Percentiles rank a stretch among this genome's conserved stretches.
phyloP scores from a whole-genome alignment of 495 filamentous ascomycete genomes.

The Hyaloscypha finlandica region DNA sequence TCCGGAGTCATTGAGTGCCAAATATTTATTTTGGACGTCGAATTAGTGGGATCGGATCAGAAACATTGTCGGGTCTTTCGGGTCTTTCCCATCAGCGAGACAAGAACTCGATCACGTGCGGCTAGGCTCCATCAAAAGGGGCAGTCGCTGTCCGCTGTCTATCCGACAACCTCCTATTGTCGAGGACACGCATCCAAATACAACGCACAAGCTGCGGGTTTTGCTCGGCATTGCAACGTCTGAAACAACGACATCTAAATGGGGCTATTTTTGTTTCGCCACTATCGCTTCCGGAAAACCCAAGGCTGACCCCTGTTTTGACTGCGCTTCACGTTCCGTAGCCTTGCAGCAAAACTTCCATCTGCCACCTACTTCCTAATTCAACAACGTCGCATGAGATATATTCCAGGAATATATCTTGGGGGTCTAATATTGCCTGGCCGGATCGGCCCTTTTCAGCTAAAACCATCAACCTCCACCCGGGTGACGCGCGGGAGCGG shows the following conservation, averaged over 20 bases:
- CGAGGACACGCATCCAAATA: background rate
- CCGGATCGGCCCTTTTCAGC: background rate
- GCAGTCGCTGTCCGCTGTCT: background rate
- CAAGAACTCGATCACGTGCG: background rate
- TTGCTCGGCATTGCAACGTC: background rate
- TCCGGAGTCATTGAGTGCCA: too few species aligned
- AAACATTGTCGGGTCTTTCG: too few species aligned
- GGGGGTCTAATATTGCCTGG: background rate
- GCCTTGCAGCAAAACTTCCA: background rate
- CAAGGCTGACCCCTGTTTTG: background rate
- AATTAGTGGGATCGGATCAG: too few species aligned
- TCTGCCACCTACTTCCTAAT: background rate
- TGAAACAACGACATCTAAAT: background rate
- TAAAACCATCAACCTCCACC: background rate
- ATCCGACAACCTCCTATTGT: background rate
- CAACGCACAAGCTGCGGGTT: background rate
- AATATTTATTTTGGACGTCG: too few species aligned
- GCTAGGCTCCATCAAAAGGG: background rate
- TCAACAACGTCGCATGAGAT: background rate
- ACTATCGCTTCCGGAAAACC: background rate
- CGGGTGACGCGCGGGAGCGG: background rate
- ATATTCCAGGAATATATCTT: background rate
- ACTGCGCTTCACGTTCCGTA: background rate
- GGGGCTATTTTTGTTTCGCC: background rate
- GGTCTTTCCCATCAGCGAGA: too few species aligned